Percentiles rank a stretch among this genome's conserved stretches.
These are phyloP conservation scores for Corniculantispora saksenae DNA, from an alignment of 2,329 filamentous ascomycete species.

Conservation along the genomic window DNA sequence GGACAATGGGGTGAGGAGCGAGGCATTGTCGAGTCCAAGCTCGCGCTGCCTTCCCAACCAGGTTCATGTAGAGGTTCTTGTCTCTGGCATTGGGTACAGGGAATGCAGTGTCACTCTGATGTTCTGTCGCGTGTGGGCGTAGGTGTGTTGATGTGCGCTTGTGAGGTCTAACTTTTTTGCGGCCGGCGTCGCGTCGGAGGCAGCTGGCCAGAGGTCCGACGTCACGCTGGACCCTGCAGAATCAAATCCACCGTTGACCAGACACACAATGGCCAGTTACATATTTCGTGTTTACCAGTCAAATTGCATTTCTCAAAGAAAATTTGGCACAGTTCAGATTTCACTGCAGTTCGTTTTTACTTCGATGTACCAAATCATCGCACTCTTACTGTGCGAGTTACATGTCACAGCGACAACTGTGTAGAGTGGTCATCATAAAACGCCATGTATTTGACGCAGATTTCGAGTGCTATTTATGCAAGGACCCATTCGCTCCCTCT, in stretches of 20 bases:
- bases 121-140: not conserved
- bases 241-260: no score
- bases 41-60: conserved; percentile 39
- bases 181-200: not conserved
- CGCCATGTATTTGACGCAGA: not conserved
- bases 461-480: conserved; percentile 26
- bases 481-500: conserved; percentile 91
- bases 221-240: not conserved
- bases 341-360: not conserved
- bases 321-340: no score
- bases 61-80: conserved; percentile 34
- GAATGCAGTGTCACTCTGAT: not conserved
- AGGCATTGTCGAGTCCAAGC: conserved; percentile 40
- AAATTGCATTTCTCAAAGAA: no score
- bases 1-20: conserved; percentile 20
- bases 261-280: not conserved
- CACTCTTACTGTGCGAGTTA: not conserved
- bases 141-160: not conserved
- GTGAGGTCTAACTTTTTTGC: conserved; percentile 7
- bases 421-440: not conserved
- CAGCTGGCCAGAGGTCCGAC: not conserved
- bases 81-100: not conserved
- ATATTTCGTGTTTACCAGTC: not conserved
- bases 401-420: not conserved
- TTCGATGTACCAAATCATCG: not conserved